A percentile compares a stretch with the other conserved stretches of the same genome.
phyloP scores from a whole-genome alignment of 345 rosid genomes.

The Gossypium anomalum region DNA sequence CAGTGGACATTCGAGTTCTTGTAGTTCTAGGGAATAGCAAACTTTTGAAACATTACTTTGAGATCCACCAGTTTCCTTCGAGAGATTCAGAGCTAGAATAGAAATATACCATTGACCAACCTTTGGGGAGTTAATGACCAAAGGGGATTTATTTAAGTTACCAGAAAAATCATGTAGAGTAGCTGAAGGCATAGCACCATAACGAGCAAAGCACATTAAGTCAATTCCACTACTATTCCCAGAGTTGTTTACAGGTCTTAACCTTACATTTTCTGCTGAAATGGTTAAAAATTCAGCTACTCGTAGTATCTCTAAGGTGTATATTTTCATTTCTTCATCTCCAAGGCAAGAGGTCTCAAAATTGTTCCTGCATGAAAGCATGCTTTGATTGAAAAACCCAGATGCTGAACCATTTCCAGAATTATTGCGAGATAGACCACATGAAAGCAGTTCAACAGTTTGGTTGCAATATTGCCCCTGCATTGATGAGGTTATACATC shows the following conservation, averaged over 20 bases:
- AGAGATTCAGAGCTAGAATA: constrained; percentile 43
- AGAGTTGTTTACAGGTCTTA: constrained; percentile 30
- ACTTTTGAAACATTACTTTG: constrained; percentile 31
- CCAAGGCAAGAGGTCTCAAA: constrained; percentile 46
- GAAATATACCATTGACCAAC: constrained; percentile 82
- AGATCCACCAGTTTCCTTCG: constrained; percentile 33
- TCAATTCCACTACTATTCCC: constrained; percentile 26
- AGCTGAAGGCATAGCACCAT: constrained; percentile 73
- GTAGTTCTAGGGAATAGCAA: constrained; percentile 66
- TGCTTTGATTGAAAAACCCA: constrained; percentile 29
- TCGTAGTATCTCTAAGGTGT: constrained; percentile 54
- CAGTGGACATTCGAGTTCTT: constrained; percentile 60
- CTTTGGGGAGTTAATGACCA: constrained; percentile 61
- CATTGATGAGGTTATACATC: constrained; percentile 66
- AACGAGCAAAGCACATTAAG: constrained; percentile 64
- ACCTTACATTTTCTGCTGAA: constrained; percentile 37
- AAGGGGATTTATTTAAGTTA: constrained; percentile 46
- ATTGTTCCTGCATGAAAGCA: constrained; percentile 54
- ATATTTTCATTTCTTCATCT: constrained; percentile 54
- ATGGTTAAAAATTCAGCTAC: constrained; percentile 57
- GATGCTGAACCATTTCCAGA: constrained; percentile 21
- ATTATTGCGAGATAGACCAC: constrained; percentile 42
- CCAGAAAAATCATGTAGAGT: constrained; percentile 64
- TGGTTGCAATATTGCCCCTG: constrained; percentile 90
- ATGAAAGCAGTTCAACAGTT: constrained; percentile 64